Conservation (phyloP, 768 basidiomycete genomes). For the Serendipita sp. region DNA sequence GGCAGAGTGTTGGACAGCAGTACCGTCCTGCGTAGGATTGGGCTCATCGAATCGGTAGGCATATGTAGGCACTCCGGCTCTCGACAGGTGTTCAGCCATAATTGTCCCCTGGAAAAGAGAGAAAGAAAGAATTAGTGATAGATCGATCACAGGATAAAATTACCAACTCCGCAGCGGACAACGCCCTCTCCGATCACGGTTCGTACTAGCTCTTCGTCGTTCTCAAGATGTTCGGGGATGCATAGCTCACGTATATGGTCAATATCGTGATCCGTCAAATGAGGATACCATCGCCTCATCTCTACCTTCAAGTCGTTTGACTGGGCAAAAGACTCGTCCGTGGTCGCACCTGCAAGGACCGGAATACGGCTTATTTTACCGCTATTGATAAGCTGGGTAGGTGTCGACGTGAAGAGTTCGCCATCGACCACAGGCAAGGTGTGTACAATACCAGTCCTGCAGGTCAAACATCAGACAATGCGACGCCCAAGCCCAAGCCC, state of each 20-base stretch:
- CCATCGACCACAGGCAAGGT: constrained; percentile 45
- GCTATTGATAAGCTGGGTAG: constrained; percentile 29
- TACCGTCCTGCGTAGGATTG: constrained; percentile 27
- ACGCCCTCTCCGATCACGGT: constrained; percentile 26
- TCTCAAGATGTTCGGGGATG: not conserved
- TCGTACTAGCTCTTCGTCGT: not conserved
- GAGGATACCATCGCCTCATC: constrained; percentile 30
- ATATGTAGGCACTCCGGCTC: constrained; percentile 16
- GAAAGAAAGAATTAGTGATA: not conserved
- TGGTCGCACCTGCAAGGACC: constrained; percentile 42
- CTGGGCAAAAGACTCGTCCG: constrained; percentile 41
- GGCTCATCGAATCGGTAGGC: constrained; percentile 42
- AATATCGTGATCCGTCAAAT: constrained; percentile 19
- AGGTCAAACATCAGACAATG: no score
- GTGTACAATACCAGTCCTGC: constrained; percentile 19
- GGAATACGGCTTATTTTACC: constrained; percentile 37
- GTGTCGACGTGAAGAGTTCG: constrained; percentile 32
- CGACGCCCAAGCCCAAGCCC: not conserved
- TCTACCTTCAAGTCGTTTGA: constrained; percentile 25
- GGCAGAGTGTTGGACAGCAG: constrained; percentile 31
- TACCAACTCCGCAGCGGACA: constrained; percentile 38
- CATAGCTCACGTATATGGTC: not conserved
- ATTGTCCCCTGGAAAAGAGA: constrained; percentile 25
- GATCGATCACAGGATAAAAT: not conserved
- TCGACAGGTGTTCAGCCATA: constrained; percentile 1